phyloP scores from a whole-genome alignment of 495 filamentous ascomycete genomes.

The Hypomontagnella submonticulosa region DNA sequence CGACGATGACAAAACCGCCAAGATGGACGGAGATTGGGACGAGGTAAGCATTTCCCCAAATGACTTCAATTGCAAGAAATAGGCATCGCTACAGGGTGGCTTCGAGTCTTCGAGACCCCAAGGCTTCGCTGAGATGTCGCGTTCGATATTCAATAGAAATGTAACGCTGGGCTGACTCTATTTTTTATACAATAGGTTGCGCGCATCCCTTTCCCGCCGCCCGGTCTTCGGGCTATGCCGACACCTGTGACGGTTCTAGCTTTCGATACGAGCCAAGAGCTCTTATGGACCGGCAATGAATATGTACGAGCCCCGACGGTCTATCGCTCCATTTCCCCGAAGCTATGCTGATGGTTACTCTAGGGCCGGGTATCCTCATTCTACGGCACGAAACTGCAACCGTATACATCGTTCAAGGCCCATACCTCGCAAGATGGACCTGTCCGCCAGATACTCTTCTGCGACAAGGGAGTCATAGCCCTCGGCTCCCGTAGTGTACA shows the following conservation, averaged over 20 bases:
- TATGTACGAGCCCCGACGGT: conserved; percentile 67
- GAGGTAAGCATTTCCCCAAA: conserved; percentile 57
- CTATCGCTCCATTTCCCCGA: conserved; percentile 4
- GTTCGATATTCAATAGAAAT: not conserved
- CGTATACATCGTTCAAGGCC: conserved; percentile 75
- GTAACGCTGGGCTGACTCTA: conserved; percentile 13
- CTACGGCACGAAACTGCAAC: conserved; percentile 80
- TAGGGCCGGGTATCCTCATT: conserved; percentile 89
- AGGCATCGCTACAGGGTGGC: not conserved
- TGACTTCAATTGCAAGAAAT: conserved; percentile 12
- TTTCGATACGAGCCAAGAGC: conserved; percentile 88
- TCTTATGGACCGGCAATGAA: conserved; percentile 92
- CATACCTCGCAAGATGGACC: conserved; percentile 73
- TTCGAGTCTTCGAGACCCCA: not conserved
- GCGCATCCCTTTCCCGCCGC: conserved; percentile 75
- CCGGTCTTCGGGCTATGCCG: conserved; percentile 68
- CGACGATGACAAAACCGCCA: conserved; percentile 45
- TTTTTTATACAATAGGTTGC: conserved; percentile 64
- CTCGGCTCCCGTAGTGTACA: conserved; percentile 82
- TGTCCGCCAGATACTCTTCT: conserved; percentile 83
- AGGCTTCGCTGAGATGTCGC: conserved; percentile 1
- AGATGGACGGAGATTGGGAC: conserved; percentile 72
- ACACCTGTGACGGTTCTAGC: conserved; percentile 78
- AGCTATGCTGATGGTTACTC: not conserved
- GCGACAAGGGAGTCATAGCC: conserved; percentile 87